Evolutionary conservation across 768 basidiomycete species (phyloP), one percentile per base, ranked within the genome.

Genomic region (Leccinum subtestaceum): DNA sequence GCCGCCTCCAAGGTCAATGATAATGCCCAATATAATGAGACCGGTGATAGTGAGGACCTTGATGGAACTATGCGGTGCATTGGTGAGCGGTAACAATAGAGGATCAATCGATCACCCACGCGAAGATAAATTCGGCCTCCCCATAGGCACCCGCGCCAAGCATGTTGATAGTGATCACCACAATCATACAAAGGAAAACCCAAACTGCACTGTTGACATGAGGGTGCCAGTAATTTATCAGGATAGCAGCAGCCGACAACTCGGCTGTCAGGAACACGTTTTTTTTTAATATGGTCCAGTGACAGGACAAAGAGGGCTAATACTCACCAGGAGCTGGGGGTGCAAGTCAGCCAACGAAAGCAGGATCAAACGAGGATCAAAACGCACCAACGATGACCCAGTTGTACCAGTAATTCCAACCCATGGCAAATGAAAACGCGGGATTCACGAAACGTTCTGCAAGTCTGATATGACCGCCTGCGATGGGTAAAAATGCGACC

Each of bases 1-100:
- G 2, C 91, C 95, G 59, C 93, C 94, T 62, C 95, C 95, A 46
- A 93, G 85, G 70, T 94, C 91, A 61, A 96, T 76, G 32, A 96
- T 78, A 5, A 87, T 78, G 10, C 86, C 86, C 19, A 87, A 69
- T 60, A 87, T 84, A 55, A 86, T 86, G 38, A 85, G 77, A 59
- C 88, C 91, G 3, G 79, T 81, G 63, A 94, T 90, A 0, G 90
- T 89, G 61, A 95, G 72, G 15, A 96, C 89, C 73, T 95, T 95
- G 77, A 96, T 92, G 9, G 90, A 92, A 5, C 84, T 75, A 48
- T 32, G 53, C 13, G 25, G 25, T 4, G 4, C 0, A 12, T 64
- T 27, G 32, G 45, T 27, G 21, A 61, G n/a, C 1, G 17, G 36
- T 47, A 52, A 19, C 45, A 47, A 36, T 13, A 17, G 3, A 11